A percentile compares a stretch with the other conserved stretches of the same genome.
Conservation (phyloP, 1,284 basidiomycete genomes). For the Tilletia walkeri region DNA sequence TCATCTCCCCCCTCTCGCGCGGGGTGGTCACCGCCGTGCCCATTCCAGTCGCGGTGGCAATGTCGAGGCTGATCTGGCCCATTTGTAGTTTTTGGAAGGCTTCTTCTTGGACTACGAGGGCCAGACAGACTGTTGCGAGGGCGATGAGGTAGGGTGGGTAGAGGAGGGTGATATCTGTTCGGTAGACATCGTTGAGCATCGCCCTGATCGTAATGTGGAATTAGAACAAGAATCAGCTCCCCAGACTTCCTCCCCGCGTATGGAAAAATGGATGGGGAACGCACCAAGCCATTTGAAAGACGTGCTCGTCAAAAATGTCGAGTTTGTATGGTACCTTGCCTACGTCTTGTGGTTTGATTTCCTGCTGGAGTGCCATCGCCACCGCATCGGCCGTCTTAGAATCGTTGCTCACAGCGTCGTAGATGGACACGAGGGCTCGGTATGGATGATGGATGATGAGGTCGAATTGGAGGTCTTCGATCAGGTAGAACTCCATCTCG, state of each 20-base stretch:
- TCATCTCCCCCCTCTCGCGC: background rate
- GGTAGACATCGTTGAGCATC: constrained; percentile 92
- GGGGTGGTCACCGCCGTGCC: background rate
- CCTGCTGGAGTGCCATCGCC: constrained; percentile 7
- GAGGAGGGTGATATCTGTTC: constrained; percentile 81
- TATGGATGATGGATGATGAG: constrained; percentile 92
- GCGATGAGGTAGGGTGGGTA: constrained; percentile 93
- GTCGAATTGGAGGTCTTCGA: constrained; percentile 94
- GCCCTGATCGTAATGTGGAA: constrained; percentile 64
- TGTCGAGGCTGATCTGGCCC: constrained; percentile 20
- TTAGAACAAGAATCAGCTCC: background rate
- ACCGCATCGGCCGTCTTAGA: constrained; percentile 7
- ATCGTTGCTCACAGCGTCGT: constrained; percentile 57
- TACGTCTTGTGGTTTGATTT: background rate
- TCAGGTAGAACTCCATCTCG: constrained; percentile 98
- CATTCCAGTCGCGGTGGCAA: constrained; percentile 1
- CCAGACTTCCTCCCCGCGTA: background rate
- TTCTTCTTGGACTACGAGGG: constrained; percentile 36
- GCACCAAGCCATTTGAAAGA: constrained; percentile 60
- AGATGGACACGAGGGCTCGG: constrained; percentile 75
- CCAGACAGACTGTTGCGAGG: constrained; percentile 80
- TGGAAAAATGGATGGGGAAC: constrained; percentile 24
- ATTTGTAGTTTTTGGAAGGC: constrained; percentile 26
- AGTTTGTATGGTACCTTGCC: constrained; percentile 15
- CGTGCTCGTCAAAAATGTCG: constrained; percentile 56